These are phyloP conservation scores for Cladorrhinum sp. DNA, from an alignment of 2,329 filamentous ascomycete species.

Conservation along the genomic window DNA sequence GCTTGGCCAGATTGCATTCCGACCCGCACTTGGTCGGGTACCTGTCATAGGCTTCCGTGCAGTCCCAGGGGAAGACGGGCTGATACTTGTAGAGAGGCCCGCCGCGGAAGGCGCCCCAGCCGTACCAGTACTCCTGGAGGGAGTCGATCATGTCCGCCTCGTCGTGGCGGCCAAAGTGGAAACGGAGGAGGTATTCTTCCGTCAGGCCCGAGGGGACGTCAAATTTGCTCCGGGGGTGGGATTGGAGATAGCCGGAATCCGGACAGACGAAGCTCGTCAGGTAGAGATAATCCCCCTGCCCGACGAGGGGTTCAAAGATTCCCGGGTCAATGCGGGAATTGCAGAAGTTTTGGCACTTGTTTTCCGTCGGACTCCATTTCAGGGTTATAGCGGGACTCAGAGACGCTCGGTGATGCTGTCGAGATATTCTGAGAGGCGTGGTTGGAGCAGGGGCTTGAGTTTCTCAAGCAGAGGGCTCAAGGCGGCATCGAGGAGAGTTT, in stretches of 20 bases:
- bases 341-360: conserved; percentile 20
- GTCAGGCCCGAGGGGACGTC: conserved; percentile 37
- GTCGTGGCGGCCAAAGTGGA: conserved; percentile 38
- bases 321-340: too few species aligned
- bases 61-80: conserved; percentile 46
- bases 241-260: background rate
- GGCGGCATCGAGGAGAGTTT: background rate
- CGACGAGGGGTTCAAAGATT: conserved; percentile 14
- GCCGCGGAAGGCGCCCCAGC: conserved; percentile 41
- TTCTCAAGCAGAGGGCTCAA: background rate
- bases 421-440: background rate
- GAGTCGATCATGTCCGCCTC: conserved; percentile 44
- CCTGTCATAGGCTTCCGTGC: conserved; percentile 38
- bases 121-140: conserved; percentile 44
- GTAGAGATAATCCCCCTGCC: conserved; percentile 9
- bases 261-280: conserved; percentile 26
- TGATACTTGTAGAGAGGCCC: conserved; percentile 39
- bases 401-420: conserved; percentile 10
- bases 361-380: conserved; percentile 11
- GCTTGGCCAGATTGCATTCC: conserved; percentile 42
- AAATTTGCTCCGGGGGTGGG: conserved; percentile 1
- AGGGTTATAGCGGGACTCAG: background rate
- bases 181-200: conserved; percentile 42
- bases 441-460: background rate
- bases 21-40: conserved; percentile 38